Evolutionary conservation across 495 filamentous ascomycete species (phyloP), one percentile per base, ranked within the genome.

Genomic region (Penicillium psychrofluorescens): DNA sequence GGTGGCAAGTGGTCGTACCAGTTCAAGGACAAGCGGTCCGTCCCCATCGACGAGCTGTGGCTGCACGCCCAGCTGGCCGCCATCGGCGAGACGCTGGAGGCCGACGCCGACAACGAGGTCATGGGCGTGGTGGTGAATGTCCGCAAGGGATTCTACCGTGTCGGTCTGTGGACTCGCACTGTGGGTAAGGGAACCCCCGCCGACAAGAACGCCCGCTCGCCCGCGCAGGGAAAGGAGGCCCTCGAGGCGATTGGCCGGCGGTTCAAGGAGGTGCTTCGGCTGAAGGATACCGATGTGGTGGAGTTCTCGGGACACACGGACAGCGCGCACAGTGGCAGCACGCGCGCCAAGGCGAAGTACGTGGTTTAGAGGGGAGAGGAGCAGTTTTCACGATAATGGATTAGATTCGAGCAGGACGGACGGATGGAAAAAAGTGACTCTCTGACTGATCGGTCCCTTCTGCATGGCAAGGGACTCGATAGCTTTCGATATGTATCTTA

Each of bases 91-190:
- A 97, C 90, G 6, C 86, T 99, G 45, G 92, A 99, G 75, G 83
- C 85, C 51, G 86, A 94, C 46, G 71, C 67, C 29, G 92, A 95
- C 56, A 86, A 86, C 51, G 92, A 99, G 67, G 86, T 99, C 57
- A 97, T 97, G 92, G 92, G 92, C 48, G 94, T 97, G 14, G 92
- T 99, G 28, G 91, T 97, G 70, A 99, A 97, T 65, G 92, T 97
- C 36, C 85, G 92, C 60, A 96, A 95, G 72, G 91, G 84, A 29
- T 96, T 97, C 79, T 99, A 85, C 77, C 87, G 92, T 66, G 83
- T 99, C 49, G 90, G 90, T 50, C 62, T 88, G 34, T 96, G 90
- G 90, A 95, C 90, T 40, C 83, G 88, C 53, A 92, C 88, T 36
- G 85, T 90, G 16, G 90, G 90, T 54, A 89, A 89, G 76, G 74